Evolutionary conservation across 2,329 filamentous ascomycete species (phyloP).

Genomic region (Colletotrichum cereale): DNA sequence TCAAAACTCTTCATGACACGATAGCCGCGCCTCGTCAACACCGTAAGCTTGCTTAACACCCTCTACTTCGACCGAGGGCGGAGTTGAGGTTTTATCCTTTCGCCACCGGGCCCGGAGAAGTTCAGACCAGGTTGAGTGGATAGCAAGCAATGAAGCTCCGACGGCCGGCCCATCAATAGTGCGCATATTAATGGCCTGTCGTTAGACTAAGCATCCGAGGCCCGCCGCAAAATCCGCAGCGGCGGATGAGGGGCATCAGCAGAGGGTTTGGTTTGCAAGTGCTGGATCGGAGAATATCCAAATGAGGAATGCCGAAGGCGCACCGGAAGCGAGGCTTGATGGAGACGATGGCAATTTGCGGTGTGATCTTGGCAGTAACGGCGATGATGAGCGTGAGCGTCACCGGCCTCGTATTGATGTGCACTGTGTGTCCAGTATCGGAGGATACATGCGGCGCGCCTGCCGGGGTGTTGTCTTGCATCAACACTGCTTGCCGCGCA

Average conservation of each 20-base stretch:
- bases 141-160: constrained; percentile 5
- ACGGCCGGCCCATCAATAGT: constrained; percentile 4
- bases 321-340: not conserved
- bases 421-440: not conserved
- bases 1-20: not conserved
- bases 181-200: not conserved
- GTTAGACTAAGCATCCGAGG: constrained; percentile 23
- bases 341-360: not conserved
- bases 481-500: not conserved
- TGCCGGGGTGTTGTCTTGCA: not conserved
- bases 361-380: not conserved
- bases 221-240: not conserved
- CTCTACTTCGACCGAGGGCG: not conserved
- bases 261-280: not conserved
- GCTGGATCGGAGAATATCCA: not conserved
- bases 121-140: not conserved
- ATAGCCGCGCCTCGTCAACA: not conserved
- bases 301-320: constrained; percentile 5
- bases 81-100: not conserved
- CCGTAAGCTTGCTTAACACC: not conserved
- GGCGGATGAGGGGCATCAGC: constrained; percentile 11
- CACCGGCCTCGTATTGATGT: not conserved
- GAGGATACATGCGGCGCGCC: not conserved
- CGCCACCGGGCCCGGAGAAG: not conserved
- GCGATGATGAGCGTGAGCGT: not conserved